Evolutionary conservation across 345 rosid species (phyloP).

Genomic region (Aquilaria malaccensis): DNA sequence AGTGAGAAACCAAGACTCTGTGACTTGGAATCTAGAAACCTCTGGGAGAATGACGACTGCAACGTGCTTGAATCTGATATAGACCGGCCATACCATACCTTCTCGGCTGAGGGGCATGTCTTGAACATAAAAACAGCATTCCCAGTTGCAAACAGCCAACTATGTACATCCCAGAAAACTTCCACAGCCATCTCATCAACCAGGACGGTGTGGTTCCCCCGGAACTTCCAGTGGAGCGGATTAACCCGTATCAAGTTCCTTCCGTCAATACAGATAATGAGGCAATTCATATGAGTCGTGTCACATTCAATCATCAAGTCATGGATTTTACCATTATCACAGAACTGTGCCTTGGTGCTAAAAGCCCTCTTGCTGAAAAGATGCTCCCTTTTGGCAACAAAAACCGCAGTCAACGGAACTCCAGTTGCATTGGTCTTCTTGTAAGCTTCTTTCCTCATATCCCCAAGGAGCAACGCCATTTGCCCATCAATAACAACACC

Average conservation of each 20-base stretch:
- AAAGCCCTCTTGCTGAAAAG: constrained; percentile 58
- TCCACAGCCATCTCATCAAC: constrained; percentile 64
- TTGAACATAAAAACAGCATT: constrained; percentile 87
- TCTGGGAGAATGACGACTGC: constrained; percentile 46
- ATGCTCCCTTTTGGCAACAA: constrained; percentile 69
- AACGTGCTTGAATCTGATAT: constrained; percentile 37
- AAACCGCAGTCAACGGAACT: constrained; percentile 32
- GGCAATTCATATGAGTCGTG: constrained; percentile 28
- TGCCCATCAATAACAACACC: constrained; percentile 58
- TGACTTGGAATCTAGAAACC: constrained; percentile 45
- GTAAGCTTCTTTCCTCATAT: constrained; percentile 72
- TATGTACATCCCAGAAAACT: constrained; percentile 83
- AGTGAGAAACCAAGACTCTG: constrained; percentile 63
- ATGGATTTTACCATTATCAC: constrained; percentile 47
- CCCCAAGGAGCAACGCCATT: constrained; percentile 68
- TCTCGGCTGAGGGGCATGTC: constrained; percentile 61
- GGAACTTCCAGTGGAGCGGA: constrained; percentile 68
- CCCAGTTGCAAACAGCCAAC: constrained; percentile 76
- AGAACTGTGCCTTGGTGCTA: constrained; percentile 57
- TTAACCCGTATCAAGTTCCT: constrained; percentile 65
- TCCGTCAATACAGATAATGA: constrained; percentile 54
- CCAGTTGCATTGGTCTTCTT: constrained; percentile 47
- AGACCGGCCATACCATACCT: constrained; percentile 46
- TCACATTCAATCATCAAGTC: constrained; percentile 62
- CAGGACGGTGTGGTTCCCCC: constrained; percentile 62